phyloP scores from a whole-genome alignment of 2,329 filamentous ascomycete genomes.

The Alternaria postmessia region DNA sequence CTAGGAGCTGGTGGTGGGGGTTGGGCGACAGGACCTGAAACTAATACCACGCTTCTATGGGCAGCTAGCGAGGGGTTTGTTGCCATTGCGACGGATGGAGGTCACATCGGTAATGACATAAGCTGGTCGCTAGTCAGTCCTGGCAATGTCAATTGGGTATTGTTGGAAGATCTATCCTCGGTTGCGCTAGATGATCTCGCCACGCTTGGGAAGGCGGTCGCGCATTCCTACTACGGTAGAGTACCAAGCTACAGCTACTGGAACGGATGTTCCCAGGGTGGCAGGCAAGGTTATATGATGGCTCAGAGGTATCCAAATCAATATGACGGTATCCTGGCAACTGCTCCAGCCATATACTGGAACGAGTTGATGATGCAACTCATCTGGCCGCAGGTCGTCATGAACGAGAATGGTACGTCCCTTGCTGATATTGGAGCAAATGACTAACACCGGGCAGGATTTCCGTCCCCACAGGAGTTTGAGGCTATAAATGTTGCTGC shows the following conservation, averaged over 20 bases:
- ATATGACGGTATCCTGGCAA: slow-evolving; percentile 42
- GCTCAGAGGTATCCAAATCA: slow-evolving; percentile 41
- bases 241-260: slow-evolving; percentile 42
- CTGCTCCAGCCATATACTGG: slow-evolving; percentile 37
- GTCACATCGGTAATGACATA: slow-evolving; percentile 16
- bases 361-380: slow-evolving; percentile 23
- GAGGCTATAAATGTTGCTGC: slow-evolving; percentile 24
- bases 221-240: slow-evolving; percentile 39
- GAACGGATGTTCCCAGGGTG: slow-evolving; percentile 36
- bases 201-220: slow-evolving; percentile 38
- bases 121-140: slow-evolving; percentile 21
- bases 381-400: slow-evolving; percentile 35
- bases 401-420: slow-evolving; percentile 32
- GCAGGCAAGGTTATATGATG: slow-evolving; percentile 39
- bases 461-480: slow-evolving; percentile 30
- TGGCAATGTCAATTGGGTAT: slow-evolving; percentile 29
- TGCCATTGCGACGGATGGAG: slow-evolving; percentile 33
- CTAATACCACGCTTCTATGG: slow-evolving; percentile 20
- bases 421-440: not conserved
- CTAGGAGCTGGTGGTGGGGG: slow-evolving; percentile 34
- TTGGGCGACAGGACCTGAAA: slow-evolving; percentile 23
- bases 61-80: slow-evolving; percentile 33
- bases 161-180: slow-evolving; percentile 44
- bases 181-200: slow-evolving; percentile 42
- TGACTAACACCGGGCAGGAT: slow-evolving; percentile 2